Base-by-base conservation (phyloP, 371 early-diverging fungal genomes). In the Rhizopus microsporus region DNA sequence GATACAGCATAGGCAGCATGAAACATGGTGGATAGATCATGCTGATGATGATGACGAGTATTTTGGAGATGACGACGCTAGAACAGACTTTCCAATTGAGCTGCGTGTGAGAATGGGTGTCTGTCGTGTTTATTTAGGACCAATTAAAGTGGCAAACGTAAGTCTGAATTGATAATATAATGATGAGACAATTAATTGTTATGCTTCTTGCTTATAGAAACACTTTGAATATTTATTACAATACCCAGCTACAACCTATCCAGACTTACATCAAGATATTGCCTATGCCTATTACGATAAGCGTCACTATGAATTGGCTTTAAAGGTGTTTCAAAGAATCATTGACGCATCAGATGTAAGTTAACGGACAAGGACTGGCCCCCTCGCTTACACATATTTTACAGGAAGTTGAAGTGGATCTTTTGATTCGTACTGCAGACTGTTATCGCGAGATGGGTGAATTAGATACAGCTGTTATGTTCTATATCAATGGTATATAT, bases 81-180 rank as follows among this genome's bases (percentile, higher is more conserved):
- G 69, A 38, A 61, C 68, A 9, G 74, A 72, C 23, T 73, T 95
- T 35, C 95, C 94, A 0, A 69, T 93, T 4, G 94, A 95, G 69
- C 73, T 96, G 39, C 81, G 93, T 29, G 87, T 88, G 38, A 88
- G 92, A 65, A 83, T 93, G 57, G 97, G 94, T 23, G 81, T 90
- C 29, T 92, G 93, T 60, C 82, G 94, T 37, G 54, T 95, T 15
- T 78, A 83, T 70, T 58, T 92, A 42, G 91, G 85, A 38, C 84
- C 92, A 54, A 69, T 74, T 3, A 81, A 85, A 17, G 63, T 78
- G 13, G 95, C 89, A 31, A 74, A 80, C 64, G 92, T 89, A 73
- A 56, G 64, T 54, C 10, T 35, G 29, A 32, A n/a, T 15, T 54
- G n/a, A 30, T 32, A 13, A 16, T 37, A 53, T 23, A 52, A 30